Evolutionary conservation across 345 rosid genomes (phyloP).

Genomic region (Citrus cavaleriei): DNA sequence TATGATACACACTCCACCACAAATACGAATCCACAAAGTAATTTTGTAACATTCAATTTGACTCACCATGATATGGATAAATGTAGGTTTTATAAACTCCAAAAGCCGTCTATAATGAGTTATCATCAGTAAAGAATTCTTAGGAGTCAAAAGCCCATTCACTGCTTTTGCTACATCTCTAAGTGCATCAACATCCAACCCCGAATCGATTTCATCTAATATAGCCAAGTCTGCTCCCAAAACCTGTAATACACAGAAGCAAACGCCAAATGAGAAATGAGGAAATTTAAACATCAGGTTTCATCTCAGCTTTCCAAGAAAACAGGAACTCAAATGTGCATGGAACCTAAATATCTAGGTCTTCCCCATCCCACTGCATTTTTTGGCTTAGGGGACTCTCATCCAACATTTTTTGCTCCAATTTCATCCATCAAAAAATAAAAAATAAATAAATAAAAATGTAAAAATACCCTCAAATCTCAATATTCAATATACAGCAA

Average conservation of each 20-base stretch:
- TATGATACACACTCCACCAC: neutral
- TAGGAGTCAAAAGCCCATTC: constrained; percentile 76
- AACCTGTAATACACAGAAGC: constrained; percentile 42
- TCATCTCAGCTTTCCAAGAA: neutral
- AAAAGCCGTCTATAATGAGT: constrained; percentile 86
- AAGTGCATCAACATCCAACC: constrained; percentile 92
- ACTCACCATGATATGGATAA: constrained; percentile 86
- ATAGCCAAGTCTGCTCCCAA: constrained; percentile 90
- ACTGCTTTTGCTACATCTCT: constrained; percentile 92
- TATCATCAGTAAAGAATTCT: constrained; percentile 86
- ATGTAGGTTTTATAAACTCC: constrained; percentile 74
- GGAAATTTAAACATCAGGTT: neutral
- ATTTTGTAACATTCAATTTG: neutral
- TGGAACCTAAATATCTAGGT: neutral
- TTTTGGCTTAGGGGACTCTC: neutral
- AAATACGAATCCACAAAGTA: neutral
- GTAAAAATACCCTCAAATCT: neutral
- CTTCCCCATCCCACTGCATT: neutral
- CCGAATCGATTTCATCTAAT: constrained; percentile 96
- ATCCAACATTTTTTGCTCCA: neutral
- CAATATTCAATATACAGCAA: neutral
- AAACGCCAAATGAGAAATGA: neutral
- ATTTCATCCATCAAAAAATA: neutral
- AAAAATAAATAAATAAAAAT: neutral
- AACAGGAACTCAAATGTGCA: neutral